Evolutionary conservation across 441 rosid species (phyloP).

Genomic region (Arabidopsis hybrid): DNA sequence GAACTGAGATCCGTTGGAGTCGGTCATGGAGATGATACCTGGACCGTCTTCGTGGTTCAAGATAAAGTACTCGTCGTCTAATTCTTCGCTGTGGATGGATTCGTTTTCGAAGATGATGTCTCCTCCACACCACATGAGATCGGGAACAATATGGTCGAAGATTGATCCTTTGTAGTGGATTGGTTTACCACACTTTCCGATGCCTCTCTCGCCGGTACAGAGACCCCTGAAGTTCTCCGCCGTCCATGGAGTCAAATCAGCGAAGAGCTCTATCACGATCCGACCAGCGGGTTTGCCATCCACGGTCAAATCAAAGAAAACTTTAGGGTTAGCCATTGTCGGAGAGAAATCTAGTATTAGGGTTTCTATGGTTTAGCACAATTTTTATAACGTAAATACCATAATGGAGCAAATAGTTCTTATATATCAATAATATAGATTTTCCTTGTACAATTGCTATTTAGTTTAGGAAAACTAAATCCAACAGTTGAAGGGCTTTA

Average conservation of each 20-base stretch:
- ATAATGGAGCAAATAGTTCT: not conserved
- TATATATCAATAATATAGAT: not conserved
- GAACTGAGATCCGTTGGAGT: not conserved
- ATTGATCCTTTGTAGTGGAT: not conserved
- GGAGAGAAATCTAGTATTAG: not conserved
- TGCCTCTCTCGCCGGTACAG: not conserved
- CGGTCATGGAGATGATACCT: not conserved
- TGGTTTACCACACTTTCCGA: not conserved
- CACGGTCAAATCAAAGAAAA: not conserved
- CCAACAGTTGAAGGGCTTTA: not conserved
- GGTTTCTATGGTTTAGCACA: not conserved
- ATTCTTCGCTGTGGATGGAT: not conserved
- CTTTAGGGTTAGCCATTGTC: not conserved
- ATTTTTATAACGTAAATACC: not conserved
- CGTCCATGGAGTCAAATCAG: not conserved
- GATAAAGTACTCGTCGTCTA: not conserved
- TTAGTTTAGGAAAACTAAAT: not conserved
- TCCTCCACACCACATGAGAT: not conserved
- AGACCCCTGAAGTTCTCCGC: not conserved
- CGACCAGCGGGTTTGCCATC: not conserved
- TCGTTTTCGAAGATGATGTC: not conserved
- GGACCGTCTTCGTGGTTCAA: not conserved
- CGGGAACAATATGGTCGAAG: not conserved
- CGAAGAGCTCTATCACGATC: not conserved
- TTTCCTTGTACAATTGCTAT: not conserved